Conservation (phyloP, 2,329 filamentous ascomycete genomes). For the Penicillium sp. region DNA sequence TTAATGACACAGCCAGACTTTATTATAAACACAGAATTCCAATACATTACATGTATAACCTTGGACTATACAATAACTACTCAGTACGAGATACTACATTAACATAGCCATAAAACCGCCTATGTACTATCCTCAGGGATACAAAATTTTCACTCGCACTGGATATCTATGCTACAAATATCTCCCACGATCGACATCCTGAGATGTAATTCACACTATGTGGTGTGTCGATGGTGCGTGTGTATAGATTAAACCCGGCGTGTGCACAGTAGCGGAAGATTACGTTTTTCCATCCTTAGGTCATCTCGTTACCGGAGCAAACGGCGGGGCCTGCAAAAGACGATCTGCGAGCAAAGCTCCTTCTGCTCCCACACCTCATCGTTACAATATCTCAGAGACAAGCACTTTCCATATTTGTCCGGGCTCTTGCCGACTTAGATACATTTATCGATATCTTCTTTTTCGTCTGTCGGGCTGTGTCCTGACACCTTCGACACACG, state of each 20-base stretch:
- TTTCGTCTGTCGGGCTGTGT: background rate
- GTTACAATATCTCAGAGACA: background rate
- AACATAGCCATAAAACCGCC: no score
- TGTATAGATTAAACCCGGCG: background rate
- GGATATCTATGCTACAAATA: no score
- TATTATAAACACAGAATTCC: background rate
- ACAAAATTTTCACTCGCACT: no score
- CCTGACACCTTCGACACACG: background rate
- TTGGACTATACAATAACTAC: no score
- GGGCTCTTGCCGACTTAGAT: background rate
- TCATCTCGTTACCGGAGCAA: background rate
- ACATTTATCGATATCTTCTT: background rate
- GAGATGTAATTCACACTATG: no score
- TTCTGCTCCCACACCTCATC: background rate
- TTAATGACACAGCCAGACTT: background rate
- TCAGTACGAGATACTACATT: no score
- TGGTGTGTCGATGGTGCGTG: background rate
- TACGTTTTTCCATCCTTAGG: constrained; percentile 26
- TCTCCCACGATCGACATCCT: no score
- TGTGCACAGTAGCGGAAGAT: constrained; percentile 22
- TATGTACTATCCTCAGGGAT: no score
- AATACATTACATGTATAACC: no score
- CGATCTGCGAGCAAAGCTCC: constrained; percentile 20
- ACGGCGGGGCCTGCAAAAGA: constrained; percentile 26
- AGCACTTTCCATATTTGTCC: background rate